Evolutionary conservation across 441 rosid genomes (phyloP), one percentile per base, ranked within the genome.

Genomic region (Mallotus repandus): DNA sequence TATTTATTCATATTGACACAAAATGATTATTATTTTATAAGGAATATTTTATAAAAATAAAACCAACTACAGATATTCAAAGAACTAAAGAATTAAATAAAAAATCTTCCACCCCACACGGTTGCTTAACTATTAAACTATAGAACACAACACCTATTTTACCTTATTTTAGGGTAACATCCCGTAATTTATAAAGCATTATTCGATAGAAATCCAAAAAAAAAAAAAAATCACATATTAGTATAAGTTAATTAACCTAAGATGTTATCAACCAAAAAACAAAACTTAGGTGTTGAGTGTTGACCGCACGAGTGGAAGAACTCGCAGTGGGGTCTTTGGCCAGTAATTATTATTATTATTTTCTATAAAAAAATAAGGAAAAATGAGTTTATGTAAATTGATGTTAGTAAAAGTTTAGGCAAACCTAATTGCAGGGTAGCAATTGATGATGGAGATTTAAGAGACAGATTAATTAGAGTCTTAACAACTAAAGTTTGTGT

Each of bases 231-330:
- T 29, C 3, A 29, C 32, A 2, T 29, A 29, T 29, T 29, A 29
- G 32, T 29, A 29, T 29, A 29, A 29, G 32, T 29, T 2, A 29
- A 29, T 29, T 29, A 29, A 29, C 32, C 32, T 29, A 1, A 29
- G 32, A 29, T 29, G 32, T 29, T 29, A 29, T 29, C 32, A 29
- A 29, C 32, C 32, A 29, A 29, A 29, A 29, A 29, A 29, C 32
- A 29, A 29, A 29, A 29, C 29, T n/a, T 49, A 72, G 77, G 74
- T 69, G 70, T 74, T 81, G 87, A 81, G 74, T 69, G 70, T 74
- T 81, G 87, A 81, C 89, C 86, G 81, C 89, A 84, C 86, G 88
- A 80, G 80, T 84, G 86, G 82, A 70, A 41, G 46, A 52, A 77
- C 38, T 16, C 25, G 50, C 9, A 2, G 72, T 70, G 77, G 79